A percentile compares a stretch with the other conserved stretches of the same genome.
Evolutionary conservation across 495 filamentous ascomycete genomes (phyloP).

Genomic region (Neurospora sp.): DNA sequence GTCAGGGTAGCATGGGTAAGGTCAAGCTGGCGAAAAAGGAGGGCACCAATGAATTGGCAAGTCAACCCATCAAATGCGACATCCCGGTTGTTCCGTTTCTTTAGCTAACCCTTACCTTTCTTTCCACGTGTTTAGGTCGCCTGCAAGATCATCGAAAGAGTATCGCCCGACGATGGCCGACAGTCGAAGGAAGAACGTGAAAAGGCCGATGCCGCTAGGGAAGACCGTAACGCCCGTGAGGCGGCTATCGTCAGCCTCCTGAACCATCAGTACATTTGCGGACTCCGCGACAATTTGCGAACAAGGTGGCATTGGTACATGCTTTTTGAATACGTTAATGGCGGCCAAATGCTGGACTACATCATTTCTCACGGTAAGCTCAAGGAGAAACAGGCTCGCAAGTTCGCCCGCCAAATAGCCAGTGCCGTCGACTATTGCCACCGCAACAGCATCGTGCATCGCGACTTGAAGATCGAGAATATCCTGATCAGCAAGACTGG

Average conservation of each 20-base stretch:
- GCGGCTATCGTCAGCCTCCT: conserved; percentile 94
- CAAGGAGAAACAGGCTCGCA: conserved; percentile 97
- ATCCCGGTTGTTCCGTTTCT: conserved; percentile 1
- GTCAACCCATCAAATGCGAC: conserved; percentile 31
- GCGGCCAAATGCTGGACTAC: conserved; percentile 99
- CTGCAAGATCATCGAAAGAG: conserved; percentile 93
- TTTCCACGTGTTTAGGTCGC: conserved; percentile 55
- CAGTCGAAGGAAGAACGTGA: conserved; percentile 73
- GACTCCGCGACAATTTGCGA: conserved; percentile 87
- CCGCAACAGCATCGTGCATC: conserved; percentile 96
- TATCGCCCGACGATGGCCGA: conserved; percentile 64
- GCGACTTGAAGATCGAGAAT: conserved; percentile 98
- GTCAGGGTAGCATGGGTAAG: conserved; percentile 95
- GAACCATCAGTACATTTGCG: conserved; percentile 94
- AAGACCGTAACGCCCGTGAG: conserved; percentile 90
- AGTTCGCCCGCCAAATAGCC: conserved; percentile 94
- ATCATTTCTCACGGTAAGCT: conserved; percentile 97
- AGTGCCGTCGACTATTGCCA: conserved; percentile 99
- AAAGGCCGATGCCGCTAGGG: conserved; percentile 88
- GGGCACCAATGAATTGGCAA: conserved; percentile 73
- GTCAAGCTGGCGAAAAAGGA: conserved; percentile 79
- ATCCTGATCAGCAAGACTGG: conserved; percentile 99
- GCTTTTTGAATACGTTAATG: conserved; percentile 99
- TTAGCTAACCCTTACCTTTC: conserved; percentile 7
- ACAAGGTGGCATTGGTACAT: conserved; percentile 99